A percentile compares a stretch with the other conserved stretches of the same genome.
phyloP scores from a whole-genome alignment of 768 basidiomycete genomes.

The Auricularia sp. region DNA sequence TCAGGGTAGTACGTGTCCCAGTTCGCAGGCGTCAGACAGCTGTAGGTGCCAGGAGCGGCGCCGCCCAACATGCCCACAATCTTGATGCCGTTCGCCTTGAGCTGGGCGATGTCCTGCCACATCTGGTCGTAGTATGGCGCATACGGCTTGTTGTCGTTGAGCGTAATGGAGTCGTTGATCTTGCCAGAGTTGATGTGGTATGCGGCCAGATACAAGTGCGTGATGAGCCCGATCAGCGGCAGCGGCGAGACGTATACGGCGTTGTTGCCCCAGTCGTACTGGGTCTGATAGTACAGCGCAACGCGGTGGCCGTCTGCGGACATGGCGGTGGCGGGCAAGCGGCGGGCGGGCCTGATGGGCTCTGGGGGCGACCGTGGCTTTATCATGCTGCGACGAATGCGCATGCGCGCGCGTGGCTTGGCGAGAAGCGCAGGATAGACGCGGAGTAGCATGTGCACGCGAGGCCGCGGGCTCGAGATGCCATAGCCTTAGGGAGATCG shows the following conservation, averaged over 20 bases:
- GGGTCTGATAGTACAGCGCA: not conserved
- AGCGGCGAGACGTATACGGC: not conserved
- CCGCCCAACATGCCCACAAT: slow-evolving; percentile 1
- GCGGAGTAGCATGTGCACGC: no score
- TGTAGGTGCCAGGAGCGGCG: not conserved
- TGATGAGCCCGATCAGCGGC: not conserved
- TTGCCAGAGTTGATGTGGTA: not conserved
- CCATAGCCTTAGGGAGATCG: no score
- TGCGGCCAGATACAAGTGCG: not conserved
- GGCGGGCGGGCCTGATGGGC: not conserved
- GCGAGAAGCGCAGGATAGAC: not conserved
- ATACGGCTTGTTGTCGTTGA: not conserved
- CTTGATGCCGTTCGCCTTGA: not conserved
- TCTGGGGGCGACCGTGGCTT: not conserved
- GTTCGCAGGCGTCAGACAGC: not conserved
- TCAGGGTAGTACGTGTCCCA: slow-evolving; percentile 2
- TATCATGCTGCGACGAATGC: not conserved
- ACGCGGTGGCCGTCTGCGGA: not conserved
- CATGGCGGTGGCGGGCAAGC: not conserved
- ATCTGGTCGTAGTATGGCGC: not conserved
- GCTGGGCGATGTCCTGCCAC: not conserved
- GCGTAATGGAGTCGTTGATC: not conserved
- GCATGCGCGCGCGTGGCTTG: not conserved
- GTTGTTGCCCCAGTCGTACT: slow-evolving; percentile 3
- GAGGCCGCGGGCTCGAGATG: no score